Base-by-base conservation (phyloP, 345 rosid species). In the Camelina laxa region DNA sequence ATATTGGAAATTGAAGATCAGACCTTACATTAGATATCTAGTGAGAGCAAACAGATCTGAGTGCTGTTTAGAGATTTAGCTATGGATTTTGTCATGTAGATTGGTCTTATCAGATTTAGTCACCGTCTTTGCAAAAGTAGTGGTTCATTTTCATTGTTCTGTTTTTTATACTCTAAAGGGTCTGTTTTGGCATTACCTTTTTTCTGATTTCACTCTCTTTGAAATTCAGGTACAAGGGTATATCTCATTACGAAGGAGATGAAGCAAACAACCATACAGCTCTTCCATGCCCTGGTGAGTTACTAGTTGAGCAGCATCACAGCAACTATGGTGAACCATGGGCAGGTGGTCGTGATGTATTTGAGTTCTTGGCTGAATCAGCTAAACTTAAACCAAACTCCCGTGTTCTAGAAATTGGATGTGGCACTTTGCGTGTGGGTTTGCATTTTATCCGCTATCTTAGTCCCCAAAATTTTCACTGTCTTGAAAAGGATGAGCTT, bases 291-390 rank as follows among this genome's bases (percentile, higher is more conserved):
- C 97, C 97, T 0, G 96, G 98, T 45, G 98, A 88, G 86, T 97
- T 96, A 36, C 94, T 96, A 2, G 98, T 96, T 8, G 99, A 96
- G 74, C 89, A 89, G 88, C 99, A 95, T 69, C 99, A 95, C 70
- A 90, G 99, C 82, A 87, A 95, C 83, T 95, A 95, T 16, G 98
- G 98, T 63, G 99, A 95, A 72, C 98, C 98, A 6, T 95, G 99
- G 99, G 98, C 97, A 0, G 98, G 98, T 77, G 99, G 99, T 12
- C 85, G 96, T 10, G 98, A 95, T 48, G 94, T 95, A 73, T 92
- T 90, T 58, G 99, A 95, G 81, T 95, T 89, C 81, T 94, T 95
- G 12, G 97, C 97, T 9, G 88, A 85, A 67, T 80, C 94, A 57
- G 73, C 83, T 59, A 83, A 67, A 17, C 78, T 96, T 33, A 80